These are phyloP conservation scores for Ustilago nuda DNA, from an alignment of 1,284 basidiomycete species.

Conservation along the genomic window DNA sequence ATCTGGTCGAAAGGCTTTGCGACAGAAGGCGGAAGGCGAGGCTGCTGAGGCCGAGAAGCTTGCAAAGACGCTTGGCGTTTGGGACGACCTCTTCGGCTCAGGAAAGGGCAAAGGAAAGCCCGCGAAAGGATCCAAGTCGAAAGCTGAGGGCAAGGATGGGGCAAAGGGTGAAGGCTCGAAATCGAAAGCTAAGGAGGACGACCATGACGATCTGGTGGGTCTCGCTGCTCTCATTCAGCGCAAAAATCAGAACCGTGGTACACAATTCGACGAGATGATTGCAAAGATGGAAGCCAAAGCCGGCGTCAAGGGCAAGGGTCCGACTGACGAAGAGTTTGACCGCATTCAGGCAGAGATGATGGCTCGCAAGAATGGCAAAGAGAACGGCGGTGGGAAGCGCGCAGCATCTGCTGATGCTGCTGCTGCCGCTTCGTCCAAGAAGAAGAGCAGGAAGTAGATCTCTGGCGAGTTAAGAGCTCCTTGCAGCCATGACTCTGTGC, in stretches of 20 bases:
- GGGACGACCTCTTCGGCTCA: conserved; percentile 65
- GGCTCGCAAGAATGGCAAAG: conserved; percentile 41
- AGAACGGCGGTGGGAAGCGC: conserved; percentile 35
- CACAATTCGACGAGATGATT: conserved; percentile 61
- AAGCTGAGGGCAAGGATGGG: conserved; percentile 6
- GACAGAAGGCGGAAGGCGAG: conserved; percentile 53
- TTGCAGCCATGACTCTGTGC: background rate
- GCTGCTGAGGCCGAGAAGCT: conserved; percentile 60
- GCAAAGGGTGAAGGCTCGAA: conserved; percentile 30
- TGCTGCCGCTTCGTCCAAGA: conserved; percentile 25
- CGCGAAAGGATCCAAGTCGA: conserved; percentile 13
- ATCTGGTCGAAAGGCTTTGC: conserved; percentile 45
- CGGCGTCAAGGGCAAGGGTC: conserved; percentile 46
- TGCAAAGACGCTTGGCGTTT: conserved; percentile 66
- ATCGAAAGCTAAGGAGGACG: conserved; percentile 27
- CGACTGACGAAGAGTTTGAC: conserved; percentile 54
- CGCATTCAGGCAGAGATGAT: conserved; percentile 53
- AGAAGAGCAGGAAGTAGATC: conserved; percentile 42
- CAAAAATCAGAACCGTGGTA: conserved; percentile 48
- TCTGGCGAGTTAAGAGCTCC: background rate
- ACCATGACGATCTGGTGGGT: conserved; percentile 51
- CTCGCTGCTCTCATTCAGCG: conserved; percentile 55
- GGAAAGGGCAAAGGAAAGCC: conserved; percentile 41
- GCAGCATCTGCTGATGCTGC: conserved; percentile 21
- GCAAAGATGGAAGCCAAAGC: conserved; percentile 56